phyloP scores from a whole-genome alignment of 371 early-diverging fungal genomes.

The Mycotypha africana region DNA sequence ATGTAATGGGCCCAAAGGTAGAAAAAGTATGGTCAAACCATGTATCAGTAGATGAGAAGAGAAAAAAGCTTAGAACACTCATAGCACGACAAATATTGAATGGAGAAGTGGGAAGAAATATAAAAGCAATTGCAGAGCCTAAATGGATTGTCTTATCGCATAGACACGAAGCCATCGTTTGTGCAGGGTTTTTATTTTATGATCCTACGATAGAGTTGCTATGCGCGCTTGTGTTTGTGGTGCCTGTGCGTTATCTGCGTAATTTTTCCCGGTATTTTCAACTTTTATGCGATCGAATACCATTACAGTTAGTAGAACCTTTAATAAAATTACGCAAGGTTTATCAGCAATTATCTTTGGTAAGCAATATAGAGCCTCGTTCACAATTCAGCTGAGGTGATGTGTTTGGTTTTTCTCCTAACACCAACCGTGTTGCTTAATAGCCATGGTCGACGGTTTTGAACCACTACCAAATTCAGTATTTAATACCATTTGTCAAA shows the following conservation, averaged over 20 bases:
- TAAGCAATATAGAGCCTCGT: too few species aligned
- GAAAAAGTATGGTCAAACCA: conserved; percentile 47
- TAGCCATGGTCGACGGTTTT: conserved; percentile 41
- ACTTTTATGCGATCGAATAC: conserved; percentile 47
- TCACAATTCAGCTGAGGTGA: too few species aligned
- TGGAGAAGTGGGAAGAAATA: conserved; percentile 47
- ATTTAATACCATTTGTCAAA: conserved; percentile 49
- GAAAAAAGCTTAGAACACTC: too few species aligned
- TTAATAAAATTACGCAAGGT: conserved; percentile 26
- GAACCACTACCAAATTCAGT: conserved; percentile 40
- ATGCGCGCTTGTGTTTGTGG: conserved; percentile 48
- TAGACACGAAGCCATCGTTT: conserved; percentile 36
- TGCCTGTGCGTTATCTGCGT: conserved; percentile 47
- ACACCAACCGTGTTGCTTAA: too few species aligned
- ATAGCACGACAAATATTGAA: conserved; percentile 57
- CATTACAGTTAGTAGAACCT: conserved; percentile 41
- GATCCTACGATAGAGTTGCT: conserved; percentile 20
- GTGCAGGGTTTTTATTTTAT: conserved; percentile 36
- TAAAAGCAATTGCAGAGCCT: conserved; percentile 32
- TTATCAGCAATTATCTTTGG: conserved; percentile 15
- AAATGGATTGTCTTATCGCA: conserved; percentile 56
- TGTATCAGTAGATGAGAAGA: too few species aligned
- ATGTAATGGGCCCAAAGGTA: conserved; percentile 56
- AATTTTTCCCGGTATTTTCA: conserved; percentile 51
- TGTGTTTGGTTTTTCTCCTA: too few species aligned